Conservation (phyloP, 371 early-diverging fungal genomes). For the Chytridium lagenaria region DNA sequence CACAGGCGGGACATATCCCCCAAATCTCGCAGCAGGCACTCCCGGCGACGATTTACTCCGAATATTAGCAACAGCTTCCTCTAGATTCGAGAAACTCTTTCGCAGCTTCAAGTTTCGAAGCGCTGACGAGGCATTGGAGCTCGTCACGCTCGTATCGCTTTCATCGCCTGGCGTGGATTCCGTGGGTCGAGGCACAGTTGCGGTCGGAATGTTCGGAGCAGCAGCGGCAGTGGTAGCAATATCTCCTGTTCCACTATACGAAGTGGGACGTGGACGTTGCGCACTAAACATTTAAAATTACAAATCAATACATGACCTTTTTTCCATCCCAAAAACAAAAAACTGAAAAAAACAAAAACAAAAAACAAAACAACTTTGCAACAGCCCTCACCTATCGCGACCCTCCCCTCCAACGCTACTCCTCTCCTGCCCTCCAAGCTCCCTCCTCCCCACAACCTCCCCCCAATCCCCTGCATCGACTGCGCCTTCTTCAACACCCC, state of each 20-base stretch:
- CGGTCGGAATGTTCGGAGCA: not conserved
- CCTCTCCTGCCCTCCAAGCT: too few species aligned
- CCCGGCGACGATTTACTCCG: not conserved
- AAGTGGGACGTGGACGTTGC: not conserved
- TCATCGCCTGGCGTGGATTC: not conserved
- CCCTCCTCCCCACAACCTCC: too few species aligned
- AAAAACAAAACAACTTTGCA: too few species aligned
- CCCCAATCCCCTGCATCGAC: too few species aligned
- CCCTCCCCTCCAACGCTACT: too few species aligned
- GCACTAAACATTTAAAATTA: not conserved
- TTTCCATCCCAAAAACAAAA: not conserved
- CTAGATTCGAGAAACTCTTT: slow-evolving; percentile 10
- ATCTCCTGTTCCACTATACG: not conserved
- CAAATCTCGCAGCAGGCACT: too few species aligned
- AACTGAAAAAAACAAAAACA: not conserved
- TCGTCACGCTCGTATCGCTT: not conserved
- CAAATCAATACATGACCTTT: not conserved
- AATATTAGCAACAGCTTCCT: not conserved
- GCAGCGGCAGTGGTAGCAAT: not conserved
- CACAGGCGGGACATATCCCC: too few species aligned
- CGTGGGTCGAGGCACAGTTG: too few species aligned
- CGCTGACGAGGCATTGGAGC: too few species aligned
- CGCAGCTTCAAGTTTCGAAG: not conserved
- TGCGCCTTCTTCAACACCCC: too few species aligned
- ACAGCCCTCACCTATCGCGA: too few species aligned